Base-by-base conservation (phyloP, 345 rosid genomes). In the Gynandropsis gynandra region DNA sequence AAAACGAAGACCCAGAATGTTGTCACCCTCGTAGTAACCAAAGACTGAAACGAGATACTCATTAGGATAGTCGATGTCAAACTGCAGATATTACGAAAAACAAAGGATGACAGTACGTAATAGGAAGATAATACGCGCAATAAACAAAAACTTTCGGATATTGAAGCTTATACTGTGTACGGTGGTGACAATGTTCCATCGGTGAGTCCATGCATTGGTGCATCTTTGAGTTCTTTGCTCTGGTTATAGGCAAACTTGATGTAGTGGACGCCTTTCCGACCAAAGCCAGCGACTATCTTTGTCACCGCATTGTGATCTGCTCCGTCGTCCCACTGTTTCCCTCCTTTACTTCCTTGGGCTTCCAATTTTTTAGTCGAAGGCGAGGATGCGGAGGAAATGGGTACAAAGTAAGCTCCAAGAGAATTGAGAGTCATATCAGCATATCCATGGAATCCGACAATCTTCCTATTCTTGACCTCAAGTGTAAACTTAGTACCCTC, bases 401-500 rank as follows among this genome's bases (percentile, higher is more conserved):
- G 27, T 8, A 16, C 24, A 13, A 33, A 13, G 37, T 32, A 50
- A 27, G 40, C 54, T 33, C 54, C 54, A 27, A 50, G 16, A 7
- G 54, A 50, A 32, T 50, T 18, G n/a, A 50, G 5, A 50, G 12
- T 1, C 7, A n/a, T 16, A 13, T 20, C 40, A 9, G 19, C 13
- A 14, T 14, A 29, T 6, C 54, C 54, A 50, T 29, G 39, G 9
- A 50, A 50, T n/a, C 41, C 54, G 11, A 59, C n/a, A 55, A 59
- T 59, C 40, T 58, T 47, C 43, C 44, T 44, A 42, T 45, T 51
- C 20, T 36, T 18, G 45, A 50, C 63, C 37, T 64, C 35, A 7
- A 56, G 63, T 42, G 69, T 51, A 21, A 56, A 64, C 0, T 12
- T 15, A 36, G 63, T 44, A 27, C 63, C 64, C 1, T 46, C 57